These are phyloP conservation scores for Maudiozyma saulgeensis DNA, from an alignment of 805 yeast genomes.

Conservation along the genomic window DNA sequence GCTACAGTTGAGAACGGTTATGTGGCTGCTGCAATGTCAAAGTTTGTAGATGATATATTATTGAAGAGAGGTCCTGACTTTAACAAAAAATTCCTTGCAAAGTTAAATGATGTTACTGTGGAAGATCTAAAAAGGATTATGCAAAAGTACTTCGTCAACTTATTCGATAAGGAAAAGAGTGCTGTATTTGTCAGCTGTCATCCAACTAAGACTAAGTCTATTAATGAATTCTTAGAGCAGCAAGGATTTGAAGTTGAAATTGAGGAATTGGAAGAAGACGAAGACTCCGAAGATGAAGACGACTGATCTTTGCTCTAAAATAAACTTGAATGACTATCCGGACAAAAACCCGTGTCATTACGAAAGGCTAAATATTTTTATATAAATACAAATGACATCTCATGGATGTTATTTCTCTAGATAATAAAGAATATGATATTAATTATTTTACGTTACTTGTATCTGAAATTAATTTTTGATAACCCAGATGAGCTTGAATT, in stretches of 20 bases:
- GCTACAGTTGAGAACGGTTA: slow-evolving; percentile 62
- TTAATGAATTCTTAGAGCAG: slow-evolving; percentile 38
- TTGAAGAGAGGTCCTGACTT: slow-evolving; percentile 64
- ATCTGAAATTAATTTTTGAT: slow-evolving; percentile 6
- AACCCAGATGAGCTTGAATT: background rate
- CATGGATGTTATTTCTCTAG: too few species aligned
- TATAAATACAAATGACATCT: too few species aligned
- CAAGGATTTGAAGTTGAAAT: slow-evolving; percentile 53
- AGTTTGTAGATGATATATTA: slow-evolving; percentile 56
- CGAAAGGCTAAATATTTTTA: too few species aligned
- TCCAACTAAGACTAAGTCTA: slow-evolving; percentile 44
- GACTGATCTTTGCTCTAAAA: background rate
- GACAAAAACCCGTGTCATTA: too few species aligned
- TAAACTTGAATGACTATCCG: too few species aligned
- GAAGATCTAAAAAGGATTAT: slow-evolving; percentile 33
- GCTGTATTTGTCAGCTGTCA: slow-evolving; percentile 66
- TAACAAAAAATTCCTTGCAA: slow-evolving; percentile 42
- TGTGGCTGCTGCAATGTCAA: slow-evolving; percentile 54
- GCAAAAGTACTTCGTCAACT: slow-evolving; percentile 49
- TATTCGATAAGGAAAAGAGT: slow-evolving; percentile 52
- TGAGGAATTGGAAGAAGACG: slow-evolving; percentile 41
- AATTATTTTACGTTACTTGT: slow-evolving; percentile 2
- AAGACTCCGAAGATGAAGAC: slow-evolving; percentile 22
- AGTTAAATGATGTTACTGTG: slow-evolving; percentile 42
- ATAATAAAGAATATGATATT: background rate